phyloP scores from a whole-genome alignment of 2,329 filamentous ascomycete genomes.

The Alternaria angustiovoidea region DNA sequence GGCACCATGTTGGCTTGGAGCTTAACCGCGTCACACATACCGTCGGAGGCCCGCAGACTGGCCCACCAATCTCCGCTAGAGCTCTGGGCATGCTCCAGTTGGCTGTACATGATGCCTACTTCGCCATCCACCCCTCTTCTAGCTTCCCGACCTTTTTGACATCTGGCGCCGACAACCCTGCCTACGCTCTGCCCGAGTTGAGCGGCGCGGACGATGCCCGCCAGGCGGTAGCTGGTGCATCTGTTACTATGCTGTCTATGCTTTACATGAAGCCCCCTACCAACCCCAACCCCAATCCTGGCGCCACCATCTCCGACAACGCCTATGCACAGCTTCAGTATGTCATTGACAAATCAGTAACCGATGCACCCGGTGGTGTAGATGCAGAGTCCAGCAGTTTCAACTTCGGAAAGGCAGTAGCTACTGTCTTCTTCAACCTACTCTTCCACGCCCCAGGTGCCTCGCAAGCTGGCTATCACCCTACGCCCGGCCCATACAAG shows the following conservation, averaged over 20 bases:
- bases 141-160: conserved; percentile 27
- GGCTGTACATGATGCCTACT: conserved; percentile 38
- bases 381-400: conserved; percentile 28
- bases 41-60: conserved; percentile 20
- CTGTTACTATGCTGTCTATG: conserved; percentile 25
- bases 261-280: conserved; percentile 21
- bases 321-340: conserved; percentile 21
- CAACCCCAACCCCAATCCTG: conserved; percentile 2
- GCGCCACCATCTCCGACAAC: conserved; percentile 14
- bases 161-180: conserved; percentile 4
- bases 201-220: conserved; percentile 24
- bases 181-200: conserved; percentile 19
- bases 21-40: conserved; percentile 23
- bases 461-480: conserved; percentile 24
- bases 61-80: conserved; percentile 21
- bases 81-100: conserved; percentile 34
- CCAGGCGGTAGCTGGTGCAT: conserved; percentile 33
- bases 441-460: conserved; percentile 23
- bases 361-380: conserved; percentile 13
- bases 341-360: conserved; percentile 12
- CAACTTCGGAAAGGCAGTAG: conserved; percentile 30
- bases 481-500: conserved; percentile 26
- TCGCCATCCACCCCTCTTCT: conserved; percentile 26
- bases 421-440: conserved; percentile 25
- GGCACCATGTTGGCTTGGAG: conserved; percentile 22